Conservation (phyloP, 2,329 filamentous ascomycete genomes). For the Fusarium burgessii region DNA sequence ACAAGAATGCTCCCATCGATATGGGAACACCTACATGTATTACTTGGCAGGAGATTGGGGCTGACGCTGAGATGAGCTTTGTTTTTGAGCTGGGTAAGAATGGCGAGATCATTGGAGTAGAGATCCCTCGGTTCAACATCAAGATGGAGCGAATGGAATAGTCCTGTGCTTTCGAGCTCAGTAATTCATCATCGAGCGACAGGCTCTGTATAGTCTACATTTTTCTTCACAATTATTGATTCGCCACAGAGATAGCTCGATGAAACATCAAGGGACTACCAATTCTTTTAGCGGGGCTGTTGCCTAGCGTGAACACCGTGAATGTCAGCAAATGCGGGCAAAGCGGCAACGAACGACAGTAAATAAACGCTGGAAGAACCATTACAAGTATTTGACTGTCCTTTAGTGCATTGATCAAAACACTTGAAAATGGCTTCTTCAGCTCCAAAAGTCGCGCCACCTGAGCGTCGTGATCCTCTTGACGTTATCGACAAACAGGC, state of each 20-base stretch:
- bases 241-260: background rate
- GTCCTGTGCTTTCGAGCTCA: accelerated
- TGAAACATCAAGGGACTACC: background rate
- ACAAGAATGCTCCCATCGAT: slow-evolving; percentile 47
- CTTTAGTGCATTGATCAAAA: accelerated
- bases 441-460: slow-evolving; percentile 25
- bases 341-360: background rate
- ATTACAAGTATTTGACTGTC: too few relatives aligned
- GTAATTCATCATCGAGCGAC: accelerated
- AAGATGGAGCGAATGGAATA: background rate
- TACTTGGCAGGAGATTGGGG: slow-evolving; percentile 47
- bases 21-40: slow-evolving; percentile 52
- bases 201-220: background rate
- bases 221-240: background rate
- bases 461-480: slow-evolving; percentile 25
- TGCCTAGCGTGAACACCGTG: slow-evolving; percentile 9
- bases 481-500: slow-evolving; percentile 51
- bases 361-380: background rate
- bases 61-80: slow-evolving; percentile 12
- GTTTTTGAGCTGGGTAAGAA: slow-evolving; percentile 3
- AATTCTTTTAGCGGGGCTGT: slow-evolving; percentile 23
- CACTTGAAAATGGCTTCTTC: slow-evolving; percentile 23
- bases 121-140: slow-evolving; percentile 9
- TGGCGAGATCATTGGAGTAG: slow-evolving; percentile 6
- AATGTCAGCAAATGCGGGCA: background rate